A percentile compares a stretch with the other conserved stretches of the same genome.
These are phyloP conservation scores for Neopestalotiopsis sp. DNA, from an alignment of 2,329 filamentous ascomycete genomes.

Conservation along the genomic window DNA sequence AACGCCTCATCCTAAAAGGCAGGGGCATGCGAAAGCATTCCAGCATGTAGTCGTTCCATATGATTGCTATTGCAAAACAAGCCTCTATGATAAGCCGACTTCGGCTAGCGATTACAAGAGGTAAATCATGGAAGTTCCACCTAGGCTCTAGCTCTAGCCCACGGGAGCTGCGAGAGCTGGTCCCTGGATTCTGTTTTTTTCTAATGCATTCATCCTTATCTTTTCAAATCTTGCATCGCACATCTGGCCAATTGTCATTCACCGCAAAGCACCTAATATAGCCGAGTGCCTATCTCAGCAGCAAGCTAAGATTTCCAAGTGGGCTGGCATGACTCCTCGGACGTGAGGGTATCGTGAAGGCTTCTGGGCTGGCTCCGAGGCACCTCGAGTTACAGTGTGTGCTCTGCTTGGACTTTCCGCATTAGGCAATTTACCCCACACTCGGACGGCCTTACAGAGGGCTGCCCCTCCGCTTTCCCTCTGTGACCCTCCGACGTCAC, in stretches of 20 bases:
- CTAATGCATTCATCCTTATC: neutral
- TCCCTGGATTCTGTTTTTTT: neutral
- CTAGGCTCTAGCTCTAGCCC: neutral
- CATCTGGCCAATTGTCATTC: neutral
- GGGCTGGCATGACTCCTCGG: neutral
- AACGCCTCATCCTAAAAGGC: neutral
- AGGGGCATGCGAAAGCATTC: neutral
- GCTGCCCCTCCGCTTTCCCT: neutral
- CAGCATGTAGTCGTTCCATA: neutral
- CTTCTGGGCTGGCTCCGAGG: neutral
- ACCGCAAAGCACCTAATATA: neutral
- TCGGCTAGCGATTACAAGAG: neutral
- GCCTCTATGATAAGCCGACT: neutral
- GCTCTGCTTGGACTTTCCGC: neutral
- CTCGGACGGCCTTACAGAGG: neutral
- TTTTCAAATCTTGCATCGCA: neutral
- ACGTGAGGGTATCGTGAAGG: neutral
- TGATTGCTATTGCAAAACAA: neutral
- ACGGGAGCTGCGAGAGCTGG: neutral
- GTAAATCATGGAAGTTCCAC: neutral
- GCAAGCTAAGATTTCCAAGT: neutral
- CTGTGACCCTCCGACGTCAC: neutral
- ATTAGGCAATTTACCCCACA: neutral
- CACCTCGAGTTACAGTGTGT: neutral
- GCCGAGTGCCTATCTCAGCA: neutral